These are phyloP conservation scores for Nigrospora sphaerica DNA, from an alignment of 2,329 filamentous ascomycete species.

Conservation along the genomic window DNA sequence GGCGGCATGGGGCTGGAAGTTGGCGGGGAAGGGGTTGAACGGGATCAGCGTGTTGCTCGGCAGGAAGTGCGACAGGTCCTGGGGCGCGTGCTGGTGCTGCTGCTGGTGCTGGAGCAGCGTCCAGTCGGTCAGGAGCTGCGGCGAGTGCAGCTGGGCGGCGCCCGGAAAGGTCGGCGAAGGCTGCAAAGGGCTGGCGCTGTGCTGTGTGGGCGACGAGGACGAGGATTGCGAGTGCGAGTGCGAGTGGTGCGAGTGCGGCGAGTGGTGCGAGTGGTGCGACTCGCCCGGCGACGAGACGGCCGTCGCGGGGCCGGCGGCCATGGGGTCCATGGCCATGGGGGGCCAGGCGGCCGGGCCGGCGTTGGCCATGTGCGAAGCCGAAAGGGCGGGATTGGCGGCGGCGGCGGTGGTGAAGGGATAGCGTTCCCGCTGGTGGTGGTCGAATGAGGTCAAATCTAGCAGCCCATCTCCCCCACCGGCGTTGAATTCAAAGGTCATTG, in stretches of 20 bases:
- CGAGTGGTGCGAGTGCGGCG: constrained; percentile 30
- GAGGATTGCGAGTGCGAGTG: constrained; percentile 37
- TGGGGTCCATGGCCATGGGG: constrained; percentile 39
- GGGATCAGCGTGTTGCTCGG: constrained; percentile 51
- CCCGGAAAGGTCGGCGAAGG: constrained; percentile 46
- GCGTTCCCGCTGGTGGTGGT: constrained; percentile 42
- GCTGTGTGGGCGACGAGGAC: constrained; percentile 39
- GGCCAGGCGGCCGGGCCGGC: constrained; percentile 38
- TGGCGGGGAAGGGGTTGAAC: constrained; percentile 44
- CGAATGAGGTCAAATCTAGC: constrained; percentile 52
- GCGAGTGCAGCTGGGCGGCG: constrained; percentile 38
- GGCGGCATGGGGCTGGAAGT: constrained; percentile 43
- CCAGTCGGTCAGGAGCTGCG: constrained; percentile 51
- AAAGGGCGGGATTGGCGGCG: constrained; percentile 27
- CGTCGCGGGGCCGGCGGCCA: constrained; percentile 35
- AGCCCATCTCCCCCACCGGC: constrained; percentile 50
- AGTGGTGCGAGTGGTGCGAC: constrained; percentile 12
- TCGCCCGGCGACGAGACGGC: constrained; percentile 46
- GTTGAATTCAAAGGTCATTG: constrained; percentile 56
- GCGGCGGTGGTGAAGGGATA: constrained; percentile 43
- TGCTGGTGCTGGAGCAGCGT: constrained; percentile 50
- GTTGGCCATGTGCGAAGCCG: constrained; percentile 30
- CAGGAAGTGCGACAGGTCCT: constrained; percentile 46
- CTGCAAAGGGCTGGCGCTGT: constrained; percentile 44
- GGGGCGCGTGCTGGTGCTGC: constrained; percentile 30